phyloP scores from a whole-genome alignment of 2,329 filamentous ascomycete genomes.

The Cadophora sp. region DNA sequence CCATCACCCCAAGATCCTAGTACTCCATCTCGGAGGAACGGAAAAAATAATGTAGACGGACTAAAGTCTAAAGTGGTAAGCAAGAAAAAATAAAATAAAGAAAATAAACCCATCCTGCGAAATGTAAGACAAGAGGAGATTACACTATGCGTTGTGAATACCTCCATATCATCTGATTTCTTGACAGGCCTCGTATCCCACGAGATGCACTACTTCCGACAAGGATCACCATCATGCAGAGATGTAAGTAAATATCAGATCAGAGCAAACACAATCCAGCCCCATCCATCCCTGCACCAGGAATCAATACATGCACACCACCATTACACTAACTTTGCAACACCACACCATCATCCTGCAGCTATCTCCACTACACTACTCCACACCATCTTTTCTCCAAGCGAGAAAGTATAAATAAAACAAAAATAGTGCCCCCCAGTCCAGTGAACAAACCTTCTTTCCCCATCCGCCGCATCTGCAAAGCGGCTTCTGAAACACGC shows the following conservation, averaged over 20 bases:
- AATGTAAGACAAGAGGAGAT: background rate
- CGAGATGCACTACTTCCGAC: background rate
- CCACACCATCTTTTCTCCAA: background rate
- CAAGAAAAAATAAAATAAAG: too few species aligned
- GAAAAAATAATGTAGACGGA: background rate
- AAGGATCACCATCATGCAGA: background rate
- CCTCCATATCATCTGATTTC: background rate
- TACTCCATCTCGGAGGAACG: background rate
- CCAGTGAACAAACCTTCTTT: background rate
- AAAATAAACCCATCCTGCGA: background rate
- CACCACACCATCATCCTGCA: background rate
- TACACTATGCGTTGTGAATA: background rate
- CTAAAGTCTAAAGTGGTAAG: too few species aligned
- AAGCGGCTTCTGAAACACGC: background rate
- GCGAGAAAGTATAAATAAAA: background rate
- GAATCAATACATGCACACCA: conserved; percentile 6
- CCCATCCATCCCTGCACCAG: background rate
- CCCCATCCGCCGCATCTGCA: too few species aligned
- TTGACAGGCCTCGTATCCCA: background rate
- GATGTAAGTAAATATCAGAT: background rate
- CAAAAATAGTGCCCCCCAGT: background rate
- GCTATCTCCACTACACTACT: background rate
- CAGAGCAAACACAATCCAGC: background rate
- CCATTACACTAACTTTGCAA: background rate
- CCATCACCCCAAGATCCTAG: background rate